phyloP scores from a whole-genome alignment of 441 rosid genomes.

The Corymbia citriodora region DNA sequence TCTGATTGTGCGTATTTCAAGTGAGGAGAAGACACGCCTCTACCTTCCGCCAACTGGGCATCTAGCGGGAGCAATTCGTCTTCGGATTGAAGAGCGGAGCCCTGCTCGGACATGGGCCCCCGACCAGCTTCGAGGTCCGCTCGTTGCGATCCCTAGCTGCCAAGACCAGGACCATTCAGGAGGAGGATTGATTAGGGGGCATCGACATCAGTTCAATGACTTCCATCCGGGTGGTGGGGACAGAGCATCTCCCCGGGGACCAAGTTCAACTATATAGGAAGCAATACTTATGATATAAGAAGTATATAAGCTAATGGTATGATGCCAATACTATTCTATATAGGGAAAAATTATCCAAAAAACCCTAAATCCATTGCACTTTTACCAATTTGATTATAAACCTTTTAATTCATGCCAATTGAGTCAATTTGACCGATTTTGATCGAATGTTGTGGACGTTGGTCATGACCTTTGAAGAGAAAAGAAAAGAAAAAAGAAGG shows the following conservation, averaged over 20 bases:
- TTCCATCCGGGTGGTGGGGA: not conserved
- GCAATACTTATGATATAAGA: not conserved
- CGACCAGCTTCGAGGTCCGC: not conserved
- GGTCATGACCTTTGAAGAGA: not conserved
- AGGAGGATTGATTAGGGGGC: not conserved
- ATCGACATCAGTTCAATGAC: not conserved
- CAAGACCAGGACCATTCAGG: not conserved
- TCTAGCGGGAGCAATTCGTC: not conserved
- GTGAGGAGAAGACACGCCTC: not conserved
- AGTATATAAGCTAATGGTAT: not conserved
- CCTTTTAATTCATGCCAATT: too few relatives aligned
- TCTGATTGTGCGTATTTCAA: not conserved
- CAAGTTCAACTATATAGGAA: not conserved
- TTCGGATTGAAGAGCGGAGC: not conserved
- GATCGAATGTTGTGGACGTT: fast-evolving
- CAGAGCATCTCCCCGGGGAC: fast-evolving
- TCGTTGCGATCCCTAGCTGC: not conserved
- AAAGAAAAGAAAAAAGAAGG: too few relatives aligned
- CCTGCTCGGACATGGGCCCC: not conserved
- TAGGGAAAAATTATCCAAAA: too few relatives aligned
- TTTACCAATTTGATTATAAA: fast-evolving
- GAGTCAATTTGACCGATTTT: fast-evolving
- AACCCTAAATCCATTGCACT: fast-evolving
- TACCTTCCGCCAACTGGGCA: not conserved
- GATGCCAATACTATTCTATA: not conserved